Percentiles rank a stretch among this genome's conserved stretches.
Evolutionary conservation across 2,329 filamentous ascomycete species (phyloP).

Genomic region (Xylaria sp.): DNA sequence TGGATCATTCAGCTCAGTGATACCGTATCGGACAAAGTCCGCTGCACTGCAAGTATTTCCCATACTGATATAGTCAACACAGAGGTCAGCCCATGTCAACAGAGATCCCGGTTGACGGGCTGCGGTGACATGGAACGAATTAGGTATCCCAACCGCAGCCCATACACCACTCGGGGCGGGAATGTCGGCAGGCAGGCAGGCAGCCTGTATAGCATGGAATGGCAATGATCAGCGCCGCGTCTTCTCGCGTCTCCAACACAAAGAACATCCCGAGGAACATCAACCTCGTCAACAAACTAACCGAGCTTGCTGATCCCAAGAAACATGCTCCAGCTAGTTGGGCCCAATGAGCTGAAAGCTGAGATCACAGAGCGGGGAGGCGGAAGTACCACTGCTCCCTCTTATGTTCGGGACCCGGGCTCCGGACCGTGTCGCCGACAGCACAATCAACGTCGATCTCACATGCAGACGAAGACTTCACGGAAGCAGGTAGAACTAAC

Average conservation of each 20-base stretch:
- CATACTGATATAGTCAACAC: slow-evolving; percentile 57
- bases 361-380: slow-evolving; percentile 55
- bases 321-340: slow-evolving; percentile 57
- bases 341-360: slow-evolving; percentile 65
- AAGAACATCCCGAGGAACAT: slow-evolving; percentile 65
- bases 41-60: slow-evolving; percentile 51
- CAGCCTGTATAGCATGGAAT: slow-evolving; percentile 57
- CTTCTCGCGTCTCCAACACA: slow-evolving; percentile 60
- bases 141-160: slow-evolving; percentile 67
- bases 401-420: slow-evolving; percentile 51
- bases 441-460: slow-evolving; percentile 43
- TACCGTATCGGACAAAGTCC: slow-evolving; percentile 54
- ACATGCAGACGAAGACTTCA: slow-evolving; percentile 16
- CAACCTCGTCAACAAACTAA: slow-evolving; percentile 59
- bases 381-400: slow-evolving; percentile 55
- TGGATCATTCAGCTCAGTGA: slow-evolving; percentile 56
- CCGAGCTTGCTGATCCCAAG: slow-evolving; percentile 60
- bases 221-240: slow-evolving; percentile 57
- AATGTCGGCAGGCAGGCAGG: slow-evolving; percentile 61
- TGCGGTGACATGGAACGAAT: slow-evolving; percentile 55
- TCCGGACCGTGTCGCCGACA: slow-evolving; percentile 58
- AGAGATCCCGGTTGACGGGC: slow-evolving; percentile 47
- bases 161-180: slow-evolving; percentile 65
- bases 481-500: not conserved
- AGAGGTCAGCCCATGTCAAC: slow-evolving; percentile 55